Conservation (phyloP, 768 basidiomycete species). For the Tephrocybe sp. region DNA sequence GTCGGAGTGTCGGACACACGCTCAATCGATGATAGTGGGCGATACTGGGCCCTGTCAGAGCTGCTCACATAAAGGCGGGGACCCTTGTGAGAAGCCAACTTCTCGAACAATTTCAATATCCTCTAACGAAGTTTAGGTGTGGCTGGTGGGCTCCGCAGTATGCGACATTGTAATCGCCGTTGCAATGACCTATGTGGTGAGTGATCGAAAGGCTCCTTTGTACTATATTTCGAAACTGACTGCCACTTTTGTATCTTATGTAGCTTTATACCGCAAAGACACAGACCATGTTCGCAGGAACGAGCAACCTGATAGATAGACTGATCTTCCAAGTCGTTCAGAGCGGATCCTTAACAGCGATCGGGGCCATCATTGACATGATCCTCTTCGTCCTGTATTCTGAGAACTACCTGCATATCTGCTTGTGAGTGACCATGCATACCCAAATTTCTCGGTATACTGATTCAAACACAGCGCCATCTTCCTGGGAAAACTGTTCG, state of each 20-base stretch:
- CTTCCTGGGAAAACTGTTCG: constrained; percentile 2
- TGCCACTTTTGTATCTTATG: background rate
- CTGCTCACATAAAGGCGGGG: background rate
- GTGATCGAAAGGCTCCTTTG: too few species aligned
- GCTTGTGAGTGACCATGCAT: background rate
- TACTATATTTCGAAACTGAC: background rate
- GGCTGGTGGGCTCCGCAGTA: background rate
- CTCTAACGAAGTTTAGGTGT: background rate
- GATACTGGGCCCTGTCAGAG: background rate
- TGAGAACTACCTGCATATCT: background rate
- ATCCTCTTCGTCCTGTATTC: background rate
- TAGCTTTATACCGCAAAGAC: background rate
- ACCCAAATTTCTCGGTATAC: background rate
- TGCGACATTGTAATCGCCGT: constrained; percentile 1
- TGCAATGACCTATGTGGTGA: constrained; percentile 1
- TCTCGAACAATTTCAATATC: background rate
- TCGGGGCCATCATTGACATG: constrained; percentile 1
- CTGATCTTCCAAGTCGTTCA: background rate
- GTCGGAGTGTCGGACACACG: background rate
- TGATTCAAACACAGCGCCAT: background rate
- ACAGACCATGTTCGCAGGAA: background rate
- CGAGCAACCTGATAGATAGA: background rate
- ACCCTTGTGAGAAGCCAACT: too few species aligned
- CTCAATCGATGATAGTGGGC: background rate
- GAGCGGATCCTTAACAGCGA: background rate